Percentiles rank a stretch among this genome's conserved stretches.
Conservation (phyloP, 495 filamentous ascomycete genomes). For the Xylaria flabelliformis region DNA sequence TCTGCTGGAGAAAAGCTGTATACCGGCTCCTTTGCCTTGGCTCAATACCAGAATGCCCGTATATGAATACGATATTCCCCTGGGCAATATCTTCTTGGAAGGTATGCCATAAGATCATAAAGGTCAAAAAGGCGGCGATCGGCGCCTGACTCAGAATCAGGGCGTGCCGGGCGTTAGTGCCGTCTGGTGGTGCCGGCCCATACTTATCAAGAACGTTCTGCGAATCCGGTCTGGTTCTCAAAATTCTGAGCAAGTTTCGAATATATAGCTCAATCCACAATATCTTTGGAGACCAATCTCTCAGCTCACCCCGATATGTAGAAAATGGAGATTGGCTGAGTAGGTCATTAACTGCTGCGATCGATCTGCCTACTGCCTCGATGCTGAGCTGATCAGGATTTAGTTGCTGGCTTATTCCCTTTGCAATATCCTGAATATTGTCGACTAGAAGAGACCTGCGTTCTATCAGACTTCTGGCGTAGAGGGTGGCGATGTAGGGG, state of each 20-base stretch:
- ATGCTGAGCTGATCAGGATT: background rate
- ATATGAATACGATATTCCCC: background rate
- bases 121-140: background rate
- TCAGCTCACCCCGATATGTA: background rate
- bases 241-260: background rate
- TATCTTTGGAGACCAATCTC: background rate
- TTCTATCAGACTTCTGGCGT: too few species aligned
- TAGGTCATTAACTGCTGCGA: background rate
- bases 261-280: background rate
- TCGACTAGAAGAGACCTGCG: background rate
- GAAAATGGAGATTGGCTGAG: background rate
- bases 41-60: background rate
- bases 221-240: background rate
- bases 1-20: background rate
- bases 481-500: background rate
- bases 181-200: background rate
- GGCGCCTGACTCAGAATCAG: background rate
- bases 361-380: background rate
- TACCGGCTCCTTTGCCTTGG: background rate
- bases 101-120: background rate
- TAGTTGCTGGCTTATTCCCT: background rate
- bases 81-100: background rate
- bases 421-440: background rate
- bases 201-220: background rate
- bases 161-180: background rate